Evolutionary conservation across 2,329 filamentous ascomycete species (phyloP), one percentile per base, ranked within the genome.

Genomic region (Sporothrix schenckii): DNA sequence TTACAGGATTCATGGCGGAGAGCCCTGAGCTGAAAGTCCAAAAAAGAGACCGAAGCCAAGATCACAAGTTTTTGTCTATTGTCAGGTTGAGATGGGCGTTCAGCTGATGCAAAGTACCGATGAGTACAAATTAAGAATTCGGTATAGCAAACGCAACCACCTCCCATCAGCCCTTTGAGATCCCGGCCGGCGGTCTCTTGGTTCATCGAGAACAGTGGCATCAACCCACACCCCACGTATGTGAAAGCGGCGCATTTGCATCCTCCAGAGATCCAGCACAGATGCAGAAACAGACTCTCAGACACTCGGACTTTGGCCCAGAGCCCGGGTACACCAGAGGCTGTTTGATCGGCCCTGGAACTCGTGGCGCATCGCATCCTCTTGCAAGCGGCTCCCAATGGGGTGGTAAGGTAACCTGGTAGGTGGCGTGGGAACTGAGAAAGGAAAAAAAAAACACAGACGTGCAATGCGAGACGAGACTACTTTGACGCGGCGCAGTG

Each of bases 331-430:
- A 50, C 47, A 47, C 61, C 61, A 66, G 27, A 34, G 34, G 16
- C 27, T 30, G 61, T 52, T 66, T 66, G 61, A 52, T 66, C 61
- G 61, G 27, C 61, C 47, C 61, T 66, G 47, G 47, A 66, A n/a
- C 44, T 21, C 27, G 44, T 21, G 47, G 21, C 19, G 47, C 49
- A 50, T 66, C 27, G 27, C 63, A 41, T 53, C 63, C 63, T 53
- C 49, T 52, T 19, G 58, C 39, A 34, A n/a, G 58, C 39, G 41
- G 21, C 19, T 63, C 39, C 58, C 58, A 44, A 27, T 47, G 39
- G 21, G 58, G 21, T 27, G 58, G 58, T 63, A 63, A 47, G 13
- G 58, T 47, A 47, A 63, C 13, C 16, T 21, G 58, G 58, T 63
- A 47, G 13, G 58, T 47, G 19, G 44, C 21, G 39, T 44, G 34